Conservation (phyloP, 2,329 filamentous ascomycete species). For the Colletotrichum somersetense region DNA sequence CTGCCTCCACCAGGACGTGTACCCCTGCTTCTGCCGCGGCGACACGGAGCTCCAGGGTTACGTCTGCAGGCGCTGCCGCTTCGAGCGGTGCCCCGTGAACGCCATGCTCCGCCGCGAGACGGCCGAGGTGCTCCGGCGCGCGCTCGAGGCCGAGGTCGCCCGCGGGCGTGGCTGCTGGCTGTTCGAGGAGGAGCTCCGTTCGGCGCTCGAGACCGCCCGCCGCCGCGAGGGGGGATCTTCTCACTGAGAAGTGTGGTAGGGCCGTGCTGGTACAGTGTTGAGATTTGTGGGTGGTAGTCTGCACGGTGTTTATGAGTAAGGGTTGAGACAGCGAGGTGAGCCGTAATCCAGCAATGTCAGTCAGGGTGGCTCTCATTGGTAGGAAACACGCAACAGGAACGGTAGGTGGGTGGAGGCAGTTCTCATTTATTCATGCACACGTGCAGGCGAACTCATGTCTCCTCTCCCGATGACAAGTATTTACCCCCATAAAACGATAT, state of each 20-base stretch:
- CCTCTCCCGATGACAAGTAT: neutral
- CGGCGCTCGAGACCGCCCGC: neutral
- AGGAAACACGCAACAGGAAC: neutral
- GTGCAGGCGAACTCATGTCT: neutral
- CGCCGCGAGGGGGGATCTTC: neutral
- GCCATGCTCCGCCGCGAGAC: neutral
- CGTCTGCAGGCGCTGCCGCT: constrained; percentile 5
- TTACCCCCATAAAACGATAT: neutral
- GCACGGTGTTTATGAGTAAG: too few relatives aligned
- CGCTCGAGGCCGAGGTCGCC: neutral
- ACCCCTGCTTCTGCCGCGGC: constrained; percentile 25
- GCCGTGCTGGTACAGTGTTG: too few relatives aligned
- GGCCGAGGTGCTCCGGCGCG: neutral
- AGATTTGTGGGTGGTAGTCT: too few relatives aligned
- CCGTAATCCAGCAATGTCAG: accelerated
- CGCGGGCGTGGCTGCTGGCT: neutral
- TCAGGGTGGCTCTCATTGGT: neutral
- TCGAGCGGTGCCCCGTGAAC: neutral
- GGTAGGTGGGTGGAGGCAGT: constrained; percentile 2
- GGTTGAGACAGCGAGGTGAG: neutral
- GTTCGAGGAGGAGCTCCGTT: neutral
- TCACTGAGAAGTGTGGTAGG: neutral
- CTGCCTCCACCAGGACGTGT: constrained; percentile 14
- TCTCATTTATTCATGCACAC: constrained; percentile 5
- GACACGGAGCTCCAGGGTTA: neutral